These are phyloP conservation scores for Paecilomyces dactylethromorphus DNA, from an alignment of 2,329 filamentous ascomycete genomes.

Conservation along the genomic window DNA sequence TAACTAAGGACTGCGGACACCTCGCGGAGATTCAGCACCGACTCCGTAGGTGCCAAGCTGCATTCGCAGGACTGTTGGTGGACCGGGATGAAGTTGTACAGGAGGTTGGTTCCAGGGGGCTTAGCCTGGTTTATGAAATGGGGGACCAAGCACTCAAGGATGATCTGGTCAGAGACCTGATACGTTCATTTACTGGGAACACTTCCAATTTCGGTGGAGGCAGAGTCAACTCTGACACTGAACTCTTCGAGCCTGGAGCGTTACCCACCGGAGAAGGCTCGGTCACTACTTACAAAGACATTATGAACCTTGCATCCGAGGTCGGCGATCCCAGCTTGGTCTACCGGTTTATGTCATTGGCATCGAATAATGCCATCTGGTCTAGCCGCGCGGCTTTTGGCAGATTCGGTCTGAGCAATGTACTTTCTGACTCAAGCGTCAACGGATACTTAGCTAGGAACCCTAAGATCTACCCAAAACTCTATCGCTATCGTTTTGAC, in stretches of 20 bases:
- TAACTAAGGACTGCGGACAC: conserved; percentile 85
- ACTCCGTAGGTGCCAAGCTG: conserved; percentile 71
- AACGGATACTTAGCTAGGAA: conserved; percentile 67
- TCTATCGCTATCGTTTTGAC: conserved; percentile 91
- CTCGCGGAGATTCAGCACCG: conserved; percentile 65
- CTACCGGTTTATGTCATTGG: conserved; percentile 97
- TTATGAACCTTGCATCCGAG: conserved; percentile 90
- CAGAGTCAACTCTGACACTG: conserved; percentile 83
- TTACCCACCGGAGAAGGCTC: conserved; percentile 86
- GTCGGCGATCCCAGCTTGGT: conserved; percentile 94
- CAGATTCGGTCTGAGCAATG: conserved; percentile 83
- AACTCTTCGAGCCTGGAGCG: conserved; percentile 86
- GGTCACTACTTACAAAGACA: conserved; percentile 95
- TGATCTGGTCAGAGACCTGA: conserved; percentile 78
- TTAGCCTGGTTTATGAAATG: conserved; percentile 90
- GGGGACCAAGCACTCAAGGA: conserved; percentile 75
- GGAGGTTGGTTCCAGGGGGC: conserved; percentile 84
- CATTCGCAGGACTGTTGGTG: conserved; percentile 80
- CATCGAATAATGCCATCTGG: conserved; percentile 94
- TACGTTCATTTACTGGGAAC: conserved; percentile 75
- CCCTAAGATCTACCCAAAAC: conserved; percentile 89
- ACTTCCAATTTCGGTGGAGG: conserved; percentile 56
- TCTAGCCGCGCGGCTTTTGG: conserved; percentile 95
- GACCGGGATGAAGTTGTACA: conserved; percentile 92
- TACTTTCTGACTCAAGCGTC: conserved; percentile 75